These are phyloP conservation scores for Pseudonitzschia multiseries DNA, from an alignment of 108 stramenopile genomes.

Conservation along the genomic window DNA sequence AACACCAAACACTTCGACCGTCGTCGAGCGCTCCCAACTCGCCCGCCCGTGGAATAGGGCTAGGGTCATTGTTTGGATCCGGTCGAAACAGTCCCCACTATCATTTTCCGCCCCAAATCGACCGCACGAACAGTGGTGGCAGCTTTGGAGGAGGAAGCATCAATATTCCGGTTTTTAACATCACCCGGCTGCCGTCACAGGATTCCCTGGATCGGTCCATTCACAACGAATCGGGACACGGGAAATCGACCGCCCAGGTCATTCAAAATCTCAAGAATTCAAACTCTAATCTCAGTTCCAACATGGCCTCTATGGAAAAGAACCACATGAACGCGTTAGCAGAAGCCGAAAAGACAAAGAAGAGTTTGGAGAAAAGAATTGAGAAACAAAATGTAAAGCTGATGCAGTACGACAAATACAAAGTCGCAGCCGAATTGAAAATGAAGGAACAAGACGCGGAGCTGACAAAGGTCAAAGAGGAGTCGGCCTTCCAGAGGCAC, in stretches of 20 bases:
- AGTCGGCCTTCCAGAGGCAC: slow-evolving; percentile 55
- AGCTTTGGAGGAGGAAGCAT: slow-evolving; percentile 6
- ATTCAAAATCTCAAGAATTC: slow-evolving; percentile 47
- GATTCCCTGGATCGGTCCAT: slow-evolving; percentile 54
- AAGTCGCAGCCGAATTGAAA: slow-evolving; percentile 38
- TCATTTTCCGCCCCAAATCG: slow-evolving; percentile 15
- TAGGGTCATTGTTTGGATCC: slow-evolving; percentile 12
- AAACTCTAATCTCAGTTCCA: slow-evolving; percentile 42
- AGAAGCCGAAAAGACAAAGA: slow-evolving; percentile 18
- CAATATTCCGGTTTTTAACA: slow-evolving; percentile 27
- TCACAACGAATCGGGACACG: slow-evolving; percentile 56
- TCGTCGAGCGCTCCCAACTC: slow-evolving; percentile 14
- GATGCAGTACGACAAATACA: slow-evolving; percentile 28
- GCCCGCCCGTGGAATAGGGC: slow-evolving; percentile 10
- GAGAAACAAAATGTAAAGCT: slow-evolving; percentile 27
- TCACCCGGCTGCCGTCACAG: slow-evolving; percentile 46
- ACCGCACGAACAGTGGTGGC: slow-evolving; percentile 9
- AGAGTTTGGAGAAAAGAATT: slow-evolving; percentile 23
- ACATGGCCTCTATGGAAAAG: slow-evolving; percentile 45
- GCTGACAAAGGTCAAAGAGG: slow-evolving; percentile 57
- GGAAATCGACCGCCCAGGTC: slow-evolving; percentile 49
- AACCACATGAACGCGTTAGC: slow-evolving; percentile 52
- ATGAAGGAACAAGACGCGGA: slow-evolving; percentile 56
- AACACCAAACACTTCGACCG: not conserved
- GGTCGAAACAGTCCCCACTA: slow-evolving; percentile 13